Percentiles rank a stretch among this genome's conserved stretches.
phyloP scores from a whole-genome alignment of 352 stramenopile species.

The Phytophthora brassicae region DNA sequence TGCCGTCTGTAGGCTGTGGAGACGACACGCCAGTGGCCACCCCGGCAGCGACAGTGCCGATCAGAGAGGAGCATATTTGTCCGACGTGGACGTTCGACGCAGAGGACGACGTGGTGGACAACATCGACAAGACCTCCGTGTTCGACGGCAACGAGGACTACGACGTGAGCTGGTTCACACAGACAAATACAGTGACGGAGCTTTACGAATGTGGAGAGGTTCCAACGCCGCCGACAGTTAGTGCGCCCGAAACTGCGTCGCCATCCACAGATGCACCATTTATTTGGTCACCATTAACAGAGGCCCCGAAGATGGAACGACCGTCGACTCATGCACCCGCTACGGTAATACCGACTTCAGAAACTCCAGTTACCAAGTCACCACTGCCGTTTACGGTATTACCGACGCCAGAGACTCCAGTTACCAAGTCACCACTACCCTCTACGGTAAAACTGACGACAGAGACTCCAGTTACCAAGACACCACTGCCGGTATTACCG shows the following conservation, averaged over 20 bases:
- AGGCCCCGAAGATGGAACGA: background rate
- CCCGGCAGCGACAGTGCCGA: slow-evolving; percentile 15
- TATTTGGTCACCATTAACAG: background rate
- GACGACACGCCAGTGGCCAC: slow-evolving; percentile 4
- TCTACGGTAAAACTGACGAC: slow-evolving; percentile 2
- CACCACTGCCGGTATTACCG: background rate
- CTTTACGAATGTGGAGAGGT: slow-evolving; percentile 29
- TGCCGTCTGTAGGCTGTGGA: slow-evolving; percentile 40
- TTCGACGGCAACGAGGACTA: slow-evolving; percentile 32
- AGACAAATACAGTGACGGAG: slow-evolving; percentile 22
- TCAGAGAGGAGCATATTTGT: slow-evolving; percentile 8
- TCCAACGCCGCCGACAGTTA: slow-evolving; percentile 3
- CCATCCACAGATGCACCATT: too few relatives aligned
- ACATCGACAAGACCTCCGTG: slow-evolving; percentile 21
- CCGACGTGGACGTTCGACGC: slow-evolving; percentile 23
- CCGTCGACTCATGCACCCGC: slow-evolving; percentile 3
- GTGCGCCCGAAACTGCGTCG: background rate
- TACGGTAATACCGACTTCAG: slow-evolving; percentile 3
- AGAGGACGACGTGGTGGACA: slow-evolving; percentile 14
- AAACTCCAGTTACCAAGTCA: background rate
- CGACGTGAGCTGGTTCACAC: slow-evolving; percentile 29
- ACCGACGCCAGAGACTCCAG: background rate
- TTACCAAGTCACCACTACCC: background rate
- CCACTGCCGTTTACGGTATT: slow-evolving; percentile 5
- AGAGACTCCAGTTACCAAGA: slow-evolving; percentile 1